Conservation (phyloP, 768 basidiomycete species). For the Podaxis pistillaris region DNA sequence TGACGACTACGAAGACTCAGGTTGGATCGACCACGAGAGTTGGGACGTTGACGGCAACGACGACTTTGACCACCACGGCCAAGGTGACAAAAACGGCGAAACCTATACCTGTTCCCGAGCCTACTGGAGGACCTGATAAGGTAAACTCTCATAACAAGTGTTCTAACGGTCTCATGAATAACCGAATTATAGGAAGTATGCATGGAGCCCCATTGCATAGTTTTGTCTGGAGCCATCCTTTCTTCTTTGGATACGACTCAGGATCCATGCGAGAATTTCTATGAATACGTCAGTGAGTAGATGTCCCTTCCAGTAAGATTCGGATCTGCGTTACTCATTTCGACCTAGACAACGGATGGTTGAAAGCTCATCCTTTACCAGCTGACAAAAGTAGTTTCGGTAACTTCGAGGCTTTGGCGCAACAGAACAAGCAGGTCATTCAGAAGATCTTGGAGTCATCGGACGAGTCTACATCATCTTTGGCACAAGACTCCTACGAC, state of each 20-base stretch:
- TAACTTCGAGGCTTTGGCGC: slow-evolving; percentile 67
- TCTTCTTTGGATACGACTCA: slow-evolving; percentile 74
- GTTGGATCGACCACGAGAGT: slow-evolving; percentile 18
- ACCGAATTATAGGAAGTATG: slow-evolving; percentile 54
- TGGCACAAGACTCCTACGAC: slow-evolving; percentile 40
- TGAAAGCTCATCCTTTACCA: slow-evolving; percentile 78
- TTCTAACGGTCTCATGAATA: neutral
- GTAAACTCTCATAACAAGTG: slow-evolving; percentile 26
- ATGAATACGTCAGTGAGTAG: slow-evolving; percentile 83
- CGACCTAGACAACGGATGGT: slow-evolving; percentile 81
- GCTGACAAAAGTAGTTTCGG: slow-evolving; percentile 77
- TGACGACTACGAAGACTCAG: slow-evolving; percentile 34
- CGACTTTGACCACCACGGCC: slow-evolving; percentile 24
- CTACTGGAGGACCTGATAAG: slow-evolving; percentile 53
- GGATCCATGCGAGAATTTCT: slow-evolving; percentile 97
- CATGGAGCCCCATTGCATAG: slow-evolving; percentile 75
- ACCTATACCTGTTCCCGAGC: slow-evolving; percentile 44
- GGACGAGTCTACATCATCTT: slow-evolving; percentile 35
- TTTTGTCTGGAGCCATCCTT: slow-evolving; percentile 79
- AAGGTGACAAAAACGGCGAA: slow-evolving; percentile 34
- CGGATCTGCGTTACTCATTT: neutral
- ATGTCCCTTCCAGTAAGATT: neutral
- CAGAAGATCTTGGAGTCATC: slow-evolving; percentile 59
- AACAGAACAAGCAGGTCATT: slow-evolving; percentile 78
- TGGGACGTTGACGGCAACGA: slow-evolving; percentile 24